phyloP scores from a whole-genome alignment of 768 basidiomycete genomes.

The Boletus sp. region DNA sequence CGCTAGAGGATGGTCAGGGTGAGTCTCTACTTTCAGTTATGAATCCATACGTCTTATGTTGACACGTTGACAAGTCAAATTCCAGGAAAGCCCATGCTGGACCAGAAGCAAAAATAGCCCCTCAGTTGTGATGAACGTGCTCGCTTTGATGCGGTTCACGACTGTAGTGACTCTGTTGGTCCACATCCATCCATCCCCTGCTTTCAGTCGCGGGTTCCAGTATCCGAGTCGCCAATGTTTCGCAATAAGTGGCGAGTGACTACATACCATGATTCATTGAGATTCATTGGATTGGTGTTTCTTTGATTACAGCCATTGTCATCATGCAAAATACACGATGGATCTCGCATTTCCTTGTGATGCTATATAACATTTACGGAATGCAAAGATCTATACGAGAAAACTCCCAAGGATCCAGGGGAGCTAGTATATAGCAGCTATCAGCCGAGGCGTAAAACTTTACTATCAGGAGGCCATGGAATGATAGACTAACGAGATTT shows the following conservation, averaged over 20 bases:
- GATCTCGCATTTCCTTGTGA: not conserved
- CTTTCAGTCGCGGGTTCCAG: not conserved
- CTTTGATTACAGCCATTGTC: not conserved
- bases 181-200: not conserved
- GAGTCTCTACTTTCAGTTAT: too few species aligned
- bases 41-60: not conserved
- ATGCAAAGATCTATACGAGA: not conserved
- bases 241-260: not conserved
- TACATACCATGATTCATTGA: not conserved
- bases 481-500: too few species aligned
- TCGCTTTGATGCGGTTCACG: not conserved
- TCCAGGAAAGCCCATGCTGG: not conserved
- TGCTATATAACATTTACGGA: not conserved
- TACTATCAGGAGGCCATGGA: not conserved
- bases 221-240: not conserved
- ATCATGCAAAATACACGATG: not conserved
- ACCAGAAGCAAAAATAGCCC: not conserved
- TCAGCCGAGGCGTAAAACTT: not conserved
- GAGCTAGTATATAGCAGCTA: not conserved
- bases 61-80: not conserved
- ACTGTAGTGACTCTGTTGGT: not conserved
- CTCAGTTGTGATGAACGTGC: not conserved
- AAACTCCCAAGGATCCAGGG: not conserved
- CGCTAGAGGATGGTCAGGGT: too few species aligned
- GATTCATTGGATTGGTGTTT: not conserved